phyloP scores from a whole-genome alignment of 371 early-diverging fungal species.

The Mortierella sp. region DNA sequence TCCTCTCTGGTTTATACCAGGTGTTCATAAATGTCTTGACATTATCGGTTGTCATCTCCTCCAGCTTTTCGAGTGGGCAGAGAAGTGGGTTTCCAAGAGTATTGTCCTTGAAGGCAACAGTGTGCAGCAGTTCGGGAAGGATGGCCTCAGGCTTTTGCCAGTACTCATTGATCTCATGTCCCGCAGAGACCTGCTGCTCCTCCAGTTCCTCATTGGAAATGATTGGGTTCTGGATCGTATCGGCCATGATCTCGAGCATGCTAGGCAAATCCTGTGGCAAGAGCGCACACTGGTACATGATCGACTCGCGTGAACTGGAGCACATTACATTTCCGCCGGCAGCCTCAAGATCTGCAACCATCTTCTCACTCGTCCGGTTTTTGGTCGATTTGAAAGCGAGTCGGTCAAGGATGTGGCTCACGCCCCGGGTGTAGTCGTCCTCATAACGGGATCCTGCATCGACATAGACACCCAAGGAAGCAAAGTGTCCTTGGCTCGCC shows the following conservation, averaged over 20 bases:
- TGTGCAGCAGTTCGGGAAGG: constrained; percentile 89
- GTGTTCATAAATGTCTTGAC: constrained; percentile 76
- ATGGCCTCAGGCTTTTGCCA: constrained; percentile 86
- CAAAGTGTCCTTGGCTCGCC: constrained; percentile 88
- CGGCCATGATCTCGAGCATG: constrained; percentile 80
- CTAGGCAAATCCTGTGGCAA: constrained; percentile 84
- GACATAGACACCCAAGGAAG: constrained; percentile 88
- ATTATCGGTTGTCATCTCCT: constrained; percentile 70
- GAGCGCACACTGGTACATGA: constrained; percentile 94
- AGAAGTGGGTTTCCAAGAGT: constrained; percentile 88
- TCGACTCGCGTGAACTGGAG: constrained; percentile 90
- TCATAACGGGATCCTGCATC: constrained; percentile 93
- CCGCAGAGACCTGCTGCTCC: constrained; percentile 80
- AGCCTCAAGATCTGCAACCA: constrained; percentile 82
- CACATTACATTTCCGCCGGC: constrained; percentile 93
- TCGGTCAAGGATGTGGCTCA: constrained; percentile 88
- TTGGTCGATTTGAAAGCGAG: constrained; percentile 92
- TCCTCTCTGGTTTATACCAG: constrained; percentile 91
- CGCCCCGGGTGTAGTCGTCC: constrained; percentile 74
- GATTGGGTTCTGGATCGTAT: constrained; percentile 80
- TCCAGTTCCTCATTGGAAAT: constrained; percentile 81
- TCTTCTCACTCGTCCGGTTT: constrained; percentile 70
- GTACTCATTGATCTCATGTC: constrained; percentile 89
- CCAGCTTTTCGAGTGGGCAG: constrained; percentile 77
- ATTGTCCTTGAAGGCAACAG: constrained; percentile 81